phyloP scores from a whole-genome alignment of 495 filamentous ascomycete genomes.

The Trichoderma asperelloides region DNA sequence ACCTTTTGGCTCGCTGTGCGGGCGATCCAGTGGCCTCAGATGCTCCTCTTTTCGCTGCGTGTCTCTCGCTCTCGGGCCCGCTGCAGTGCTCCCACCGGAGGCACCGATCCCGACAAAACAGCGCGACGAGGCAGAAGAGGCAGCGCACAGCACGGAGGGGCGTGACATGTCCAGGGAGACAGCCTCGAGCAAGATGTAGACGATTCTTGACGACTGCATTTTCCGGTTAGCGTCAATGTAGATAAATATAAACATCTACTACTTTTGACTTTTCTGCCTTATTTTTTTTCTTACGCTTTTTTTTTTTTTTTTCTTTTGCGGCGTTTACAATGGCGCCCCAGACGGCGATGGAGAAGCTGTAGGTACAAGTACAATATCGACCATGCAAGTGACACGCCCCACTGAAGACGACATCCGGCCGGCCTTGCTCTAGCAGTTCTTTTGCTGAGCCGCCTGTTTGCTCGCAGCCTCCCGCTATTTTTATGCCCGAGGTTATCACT shows the following conservation, averaged over 20 bases:
- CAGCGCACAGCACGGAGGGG: not conserved
- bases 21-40: not conserved
- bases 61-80: not conserved
- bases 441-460: not conserved
- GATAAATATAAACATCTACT: too few relatives aligned
- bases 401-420: conserved; percentile 9
- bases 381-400: not conserved
- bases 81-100: conserved; percentile 4
- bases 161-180: too few relatives aligned
- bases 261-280: not conserved
- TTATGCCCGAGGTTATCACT: not conserved
- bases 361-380: not conserved
- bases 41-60: too few relatives aligned
- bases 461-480: not conserved
- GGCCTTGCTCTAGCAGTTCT: not conserved
- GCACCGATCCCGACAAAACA: not conserved
- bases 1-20: not conserved
- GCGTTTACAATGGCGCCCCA: not conserved
- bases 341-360: too few relatives aligned
- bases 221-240: too few relatives aligned
- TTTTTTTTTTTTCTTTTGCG: not conserved
- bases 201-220: too few relatives aligned
- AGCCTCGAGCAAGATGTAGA: not conserved
- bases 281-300: not conserved
- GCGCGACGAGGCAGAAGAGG: not conserved